phyloP scores from a whole-genome alignment of 441 rosid species.

The Gossypium gossypioides region DNA sequence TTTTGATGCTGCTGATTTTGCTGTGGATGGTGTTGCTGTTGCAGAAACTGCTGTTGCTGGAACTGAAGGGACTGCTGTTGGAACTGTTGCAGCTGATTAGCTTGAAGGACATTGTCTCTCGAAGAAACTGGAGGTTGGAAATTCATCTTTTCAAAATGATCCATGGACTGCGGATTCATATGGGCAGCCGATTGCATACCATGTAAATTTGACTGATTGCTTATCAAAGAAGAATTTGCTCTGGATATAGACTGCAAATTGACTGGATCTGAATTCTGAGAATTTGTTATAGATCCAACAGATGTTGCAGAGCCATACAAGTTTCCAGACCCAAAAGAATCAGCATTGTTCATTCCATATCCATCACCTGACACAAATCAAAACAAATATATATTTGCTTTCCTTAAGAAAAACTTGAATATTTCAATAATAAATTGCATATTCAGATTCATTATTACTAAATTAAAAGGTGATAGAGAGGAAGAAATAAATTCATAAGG shows the following conservation, averaged over 20 bases:
- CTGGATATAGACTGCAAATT: constrained; percentile 57
- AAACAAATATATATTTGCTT: neutral
- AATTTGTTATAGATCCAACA: constrained; percentile 50
- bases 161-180: constrained; percentile 36
- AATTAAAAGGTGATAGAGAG: neutral
- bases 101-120: constrained; percentile 40
- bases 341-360: constrained; percentile 52
- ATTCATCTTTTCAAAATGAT: constrained; percentile 45
- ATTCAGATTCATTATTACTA: constrained; percentile 1
- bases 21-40: constrained; percentile 57
- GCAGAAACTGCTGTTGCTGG: constrained; percentile 62
- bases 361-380: constrained; percentile 65
- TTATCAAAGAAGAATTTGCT: constrained; percentile 41
- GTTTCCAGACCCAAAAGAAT: constrained; percentile 62
- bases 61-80: constrained; percentile 58
- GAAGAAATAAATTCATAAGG: constrained; percentile 12
- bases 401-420: constrained; percentile 8
- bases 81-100: constrained; percentile 71
- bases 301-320: constrained; percentile 55
- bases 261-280: constrained; percentile 50
- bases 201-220: constrained; percentile 44
- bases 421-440: constrained; percentile 9
- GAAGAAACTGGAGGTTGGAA: constrained; percentile 39
- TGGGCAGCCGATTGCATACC: constrained; percentile 39
- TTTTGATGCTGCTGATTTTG: constrained; percentile 65